These are phyloP conservation scores for Adansonia digitata DNA, from an alignment of 345 rosid species.

Conservation along the genomic window DNA sequence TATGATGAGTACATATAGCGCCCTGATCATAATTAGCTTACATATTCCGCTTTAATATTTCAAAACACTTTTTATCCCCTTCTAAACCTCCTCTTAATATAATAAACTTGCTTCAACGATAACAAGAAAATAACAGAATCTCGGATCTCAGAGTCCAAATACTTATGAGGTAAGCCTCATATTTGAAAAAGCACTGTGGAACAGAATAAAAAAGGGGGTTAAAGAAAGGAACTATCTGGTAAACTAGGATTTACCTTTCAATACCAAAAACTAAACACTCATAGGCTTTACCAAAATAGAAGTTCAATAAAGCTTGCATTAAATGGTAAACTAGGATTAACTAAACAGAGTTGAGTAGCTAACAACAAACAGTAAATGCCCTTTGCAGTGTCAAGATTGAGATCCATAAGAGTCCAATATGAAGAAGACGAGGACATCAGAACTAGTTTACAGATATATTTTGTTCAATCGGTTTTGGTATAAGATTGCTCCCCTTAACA, in stretches of 20 bases:
- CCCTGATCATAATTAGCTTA: constrained; percentile 19
- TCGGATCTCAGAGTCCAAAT: not conserved
- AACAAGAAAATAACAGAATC: not conserved
- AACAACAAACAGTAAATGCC: not conserved
- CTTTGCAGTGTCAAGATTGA: not conserved
- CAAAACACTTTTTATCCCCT: not conserved
- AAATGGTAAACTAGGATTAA: not conserved
- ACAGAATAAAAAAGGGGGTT: not conserved
- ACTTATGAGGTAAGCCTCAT: not conserved
- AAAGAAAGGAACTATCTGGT: not conserved
- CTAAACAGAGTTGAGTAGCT: not conserved
- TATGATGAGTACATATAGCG: not conserved
- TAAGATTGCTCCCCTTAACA: not conserved
- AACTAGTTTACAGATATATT: not conserved
- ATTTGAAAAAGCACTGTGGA: not conserved
- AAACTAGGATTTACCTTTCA: too few species aligned
- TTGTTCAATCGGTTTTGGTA: not conserved
- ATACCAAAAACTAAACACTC: too few species aligned
- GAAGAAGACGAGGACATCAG: not conserved
- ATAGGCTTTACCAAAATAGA: not conserved
- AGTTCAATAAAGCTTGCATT: not conserved
- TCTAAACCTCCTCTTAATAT: not conserved
- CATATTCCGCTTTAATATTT: constrained; percentile 16
- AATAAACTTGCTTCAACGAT: not conserved
- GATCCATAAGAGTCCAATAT: not conserved